These are phyloP conservation scores for Sarocladium kiliense DNA, from an alignment of 2,329 filamentous ascomycete species.

Conservation along the genomic window DNA sequence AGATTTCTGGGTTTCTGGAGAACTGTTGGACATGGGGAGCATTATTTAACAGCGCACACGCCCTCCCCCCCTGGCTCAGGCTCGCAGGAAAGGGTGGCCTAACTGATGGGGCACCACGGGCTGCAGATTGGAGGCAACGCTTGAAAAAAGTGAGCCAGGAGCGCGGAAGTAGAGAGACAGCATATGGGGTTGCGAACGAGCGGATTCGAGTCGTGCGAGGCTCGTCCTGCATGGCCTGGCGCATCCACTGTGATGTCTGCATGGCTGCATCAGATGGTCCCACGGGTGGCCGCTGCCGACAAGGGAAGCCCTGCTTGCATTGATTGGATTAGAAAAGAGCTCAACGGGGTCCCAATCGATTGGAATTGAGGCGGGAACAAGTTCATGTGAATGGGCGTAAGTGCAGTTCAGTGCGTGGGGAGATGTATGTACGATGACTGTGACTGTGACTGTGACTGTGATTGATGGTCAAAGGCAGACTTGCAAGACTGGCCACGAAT, in stretches of 20 bases:
- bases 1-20: not conserved
- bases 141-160: not conserved
- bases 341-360: not conserved
- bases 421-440: not conserved
- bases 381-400: not conserved
- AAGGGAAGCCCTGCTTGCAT: not conserved
- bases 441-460: no score
- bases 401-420: not conserved
- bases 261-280: not conserved
- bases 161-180: no score
- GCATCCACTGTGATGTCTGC: not conserved
- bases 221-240: not conserved
- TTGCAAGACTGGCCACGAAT: no score
- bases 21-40: not conserved
- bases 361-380: not conserved
- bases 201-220: not conserved
- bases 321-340: not conserved
- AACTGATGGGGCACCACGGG: not conserved
- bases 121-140: not conserved
- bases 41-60: conserved; percentile 6
- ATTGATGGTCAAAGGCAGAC: no score
- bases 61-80: not conserved
- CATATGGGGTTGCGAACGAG: not conserved
- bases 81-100: not conserved
- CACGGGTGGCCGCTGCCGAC: not conserved